A percentile compares a stretch with the other conserved stretches of the same genome.
Evolutionary conservation across 352 stramenopile species (phyloP).

Genomic region (Phytophthora pinifolia): DNA sequence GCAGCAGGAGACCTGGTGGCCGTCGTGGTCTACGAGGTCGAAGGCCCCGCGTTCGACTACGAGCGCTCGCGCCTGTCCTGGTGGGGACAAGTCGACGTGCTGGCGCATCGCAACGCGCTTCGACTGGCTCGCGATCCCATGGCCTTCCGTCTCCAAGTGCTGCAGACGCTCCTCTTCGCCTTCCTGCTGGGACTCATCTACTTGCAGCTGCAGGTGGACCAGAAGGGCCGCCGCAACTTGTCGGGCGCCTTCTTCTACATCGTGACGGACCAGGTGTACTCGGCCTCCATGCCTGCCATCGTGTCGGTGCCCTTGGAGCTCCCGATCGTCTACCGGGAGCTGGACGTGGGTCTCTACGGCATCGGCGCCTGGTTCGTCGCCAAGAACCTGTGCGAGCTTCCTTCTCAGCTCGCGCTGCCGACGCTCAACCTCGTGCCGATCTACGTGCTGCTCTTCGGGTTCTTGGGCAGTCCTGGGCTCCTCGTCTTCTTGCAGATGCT

Average conservation of each 20-base stretch:
- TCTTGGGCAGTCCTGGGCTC: conserved; percentile 21
- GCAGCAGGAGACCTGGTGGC: conserved; percentile 7
- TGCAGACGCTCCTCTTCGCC: conserved; percentile 37
- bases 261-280: conserved; percentile 43
- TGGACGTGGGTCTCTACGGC: conserved; percentile 37
- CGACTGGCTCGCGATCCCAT: conserved; percentile 35
- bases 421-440: conserved; percentile 33
- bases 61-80: conserved; percentile 16
- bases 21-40: conserved; percentile 30
- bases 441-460: conserved; percentile 38
- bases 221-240: conserved; percentile 44
- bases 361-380: conserved; percentile 41
- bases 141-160: conserved; percentile 26
- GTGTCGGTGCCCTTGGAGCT: conserved; percentile 42
- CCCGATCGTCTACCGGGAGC: conserved; percentile 40
- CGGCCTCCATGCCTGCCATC: conserved; percentile 34
- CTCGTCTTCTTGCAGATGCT: conserved; percentile 34
- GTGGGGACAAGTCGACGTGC: conserved; percentile 34
- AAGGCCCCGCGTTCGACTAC: conserved; percentile 16
- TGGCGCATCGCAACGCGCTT: conserved; percentile 37
- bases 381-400: conserved; percentile 45
- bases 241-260: conserved; percentile 49
- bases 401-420: conserved; percentile 33
- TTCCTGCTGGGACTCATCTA: conserved; percentile 46
- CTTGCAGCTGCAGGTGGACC: conserved; percentile 40